These are phyloP conservation scores for Sugiyamaella boreocaroliniensis DNA, from an alignment of 805 yeast genomes.

Conservation along the genomic window DNA sequence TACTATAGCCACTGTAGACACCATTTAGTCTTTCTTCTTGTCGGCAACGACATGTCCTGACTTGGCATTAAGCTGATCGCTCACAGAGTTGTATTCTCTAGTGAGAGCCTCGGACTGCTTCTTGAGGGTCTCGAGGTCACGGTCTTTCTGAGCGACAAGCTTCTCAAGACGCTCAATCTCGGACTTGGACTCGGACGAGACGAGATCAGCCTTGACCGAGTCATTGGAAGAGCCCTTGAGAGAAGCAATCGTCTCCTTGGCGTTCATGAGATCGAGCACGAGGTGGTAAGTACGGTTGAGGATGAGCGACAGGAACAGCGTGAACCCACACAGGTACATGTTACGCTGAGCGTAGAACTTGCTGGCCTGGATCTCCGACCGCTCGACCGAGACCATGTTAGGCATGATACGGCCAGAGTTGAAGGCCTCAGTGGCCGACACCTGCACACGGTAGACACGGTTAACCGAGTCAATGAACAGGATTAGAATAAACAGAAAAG, in stretches of 20 bases:
- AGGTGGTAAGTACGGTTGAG: constrained; percentile 67
- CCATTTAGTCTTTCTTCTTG: constrained; percentile 27
- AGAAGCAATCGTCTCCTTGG: constrained; percentile 52
- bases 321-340: constrained; percentile 91
- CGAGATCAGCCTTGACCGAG: constrained; percentile 21
- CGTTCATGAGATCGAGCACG: constrained; percentile 19
- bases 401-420: constrained; percentile 32
- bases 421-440: constrained; percentile 44
- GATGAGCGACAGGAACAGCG: constrained; percentile 80
- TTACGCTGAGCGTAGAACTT: constrained; percentile 94
- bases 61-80: constrained; percentile 33
- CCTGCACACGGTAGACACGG: constrained; percentile 61
- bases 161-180: constrained; percentile 44
- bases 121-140: constrained; percentile 59
- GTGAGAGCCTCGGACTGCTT: constrained; percentile 64
- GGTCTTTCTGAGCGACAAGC: constrained; percentile 52
- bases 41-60: constrained; percentile 20
- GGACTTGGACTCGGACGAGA: constrained; percentile 29
- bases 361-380: constrained; percentile 83
- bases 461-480: constrained; percentile 85
- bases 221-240: constrained; percentile 26
- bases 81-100: constrained; percentile 51
- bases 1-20: neutral
- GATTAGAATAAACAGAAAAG: constrained; percentile 74
- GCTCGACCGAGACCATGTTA: constrained; percentile 39